Conservation (phyloP, 1,284 basidiomycete genomes). For the Cryptococcus sp. region DNA sequence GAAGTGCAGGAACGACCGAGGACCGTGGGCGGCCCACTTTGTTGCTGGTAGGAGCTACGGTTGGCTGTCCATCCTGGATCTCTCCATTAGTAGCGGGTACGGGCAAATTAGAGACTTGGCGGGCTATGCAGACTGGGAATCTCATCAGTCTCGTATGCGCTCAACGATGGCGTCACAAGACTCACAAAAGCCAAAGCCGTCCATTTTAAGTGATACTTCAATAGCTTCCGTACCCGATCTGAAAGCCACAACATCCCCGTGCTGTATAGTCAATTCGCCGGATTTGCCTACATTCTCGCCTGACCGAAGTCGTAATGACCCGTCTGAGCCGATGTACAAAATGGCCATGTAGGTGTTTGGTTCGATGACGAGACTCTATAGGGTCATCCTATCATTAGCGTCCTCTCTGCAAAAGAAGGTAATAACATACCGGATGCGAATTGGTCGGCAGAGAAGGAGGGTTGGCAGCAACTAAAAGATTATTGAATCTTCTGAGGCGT, state of each 20-base stretch:
- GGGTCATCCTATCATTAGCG: neutral
- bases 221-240: constrained; percentile 27
- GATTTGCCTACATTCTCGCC: constrained; percentile 11
- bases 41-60: neutral
- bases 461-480: constrained; percentile 32
- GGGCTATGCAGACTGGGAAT: constrained; percentile 21
- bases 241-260: constrained; percentile 44
- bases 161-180: constrained; percentile 1
- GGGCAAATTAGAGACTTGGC: constrained; percentile 14
- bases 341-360: constrained; percentile 19
- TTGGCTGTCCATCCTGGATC: neutral
- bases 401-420: neutral
- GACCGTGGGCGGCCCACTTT: neutral
- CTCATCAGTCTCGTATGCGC: neutral
- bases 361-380: constrained; percentile 15
- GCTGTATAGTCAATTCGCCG: constrained; percentile 35
- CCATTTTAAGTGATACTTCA: constrained; percentile 33
- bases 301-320: constrained; percentile 14
- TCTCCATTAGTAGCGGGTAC: neutral
- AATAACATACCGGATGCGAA: constrained; percentile 25
- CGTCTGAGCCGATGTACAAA: constrained; percentile 37
- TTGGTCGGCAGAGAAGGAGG: constrained; percentile 24
- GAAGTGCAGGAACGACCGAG: neutral
- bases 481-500: constrained; percentile 33
- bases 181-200: constrained; percentile 44